Conservation (phyloP, 2,329 filamentous ascomycete genomes). For the Colletotrichum tabaci region DNA sequence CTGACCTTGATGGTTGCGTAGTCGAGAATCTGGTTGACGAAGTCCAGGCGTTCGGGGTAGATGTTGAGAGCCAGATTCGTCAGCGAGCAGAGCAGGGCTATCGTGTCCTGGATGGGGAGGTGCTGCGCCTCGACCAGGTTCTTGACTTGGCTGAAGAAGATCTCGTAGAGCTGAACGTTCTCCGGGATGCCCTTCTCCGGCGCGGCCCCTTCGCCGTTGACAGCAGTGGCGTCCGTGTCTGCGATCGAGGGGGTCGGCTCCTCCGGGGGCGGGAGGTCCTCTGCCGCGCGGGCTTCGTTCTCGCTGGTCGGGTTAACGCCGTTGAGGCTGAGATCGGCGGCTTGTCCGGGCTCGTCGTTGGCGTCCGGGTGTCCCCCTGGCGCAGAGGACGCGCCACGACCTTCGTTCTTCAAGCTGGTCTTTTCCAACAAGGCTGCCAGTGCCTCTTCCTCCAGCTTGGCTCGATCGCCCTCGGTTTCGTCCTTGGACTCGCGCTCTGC, state of each 20-base stretch:
- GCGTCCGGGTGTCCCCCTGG: slow-evolving; percentile 31
- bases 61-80: slow-evolving; percentile 95
- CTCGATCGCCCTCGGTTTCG: slow-evolving; percentile 78
- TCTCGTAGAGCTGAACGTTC: slow-evolving; percentile 92
- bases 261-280: slow-evolving; percentile 40
- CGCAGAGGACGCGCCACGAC: slow-evolving; percentile 44
- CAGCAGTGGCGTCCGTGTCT: slow-evolving; percentile 63
- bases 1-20: slow-evolving; percentile 90
- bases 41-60: slow-evolving; percentile 92
- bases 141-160: slow-evolving; percentile 97
- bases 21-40: slow-evolving; percentile 92
- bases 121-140: slow-evolving; percentile 93
- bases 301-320: slow-evolving; percentile 40
- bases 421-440: slow-evolving; percentile 84
- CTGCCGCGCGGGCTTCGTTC: slow-evolving; percentile 28
- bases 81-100: slow-evolving; percentile 93
- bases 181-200: slow-evolving; percentile 73
- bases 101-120: slow-evolving; percentile 93
- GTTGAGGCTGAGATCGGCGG: slow-evolving; percentile 43
- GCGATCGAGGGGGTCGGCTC: slow-evolving; percentile 58
- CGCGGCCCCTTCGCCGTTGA: slow-evolving; percentile 57
- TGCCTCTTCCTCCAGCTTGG: slow-evolving; percentile 87
- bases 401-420: slow-evolving; percentile 74
- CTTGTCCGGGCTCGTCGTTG: slow-evolving; percentile 19
- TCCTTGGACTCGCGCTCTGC: slow-evolving; percentile 89